Base-by-base conservation (phyloP, 768 basidiomycete species). In the Leccinum rimulosum region DNA sequence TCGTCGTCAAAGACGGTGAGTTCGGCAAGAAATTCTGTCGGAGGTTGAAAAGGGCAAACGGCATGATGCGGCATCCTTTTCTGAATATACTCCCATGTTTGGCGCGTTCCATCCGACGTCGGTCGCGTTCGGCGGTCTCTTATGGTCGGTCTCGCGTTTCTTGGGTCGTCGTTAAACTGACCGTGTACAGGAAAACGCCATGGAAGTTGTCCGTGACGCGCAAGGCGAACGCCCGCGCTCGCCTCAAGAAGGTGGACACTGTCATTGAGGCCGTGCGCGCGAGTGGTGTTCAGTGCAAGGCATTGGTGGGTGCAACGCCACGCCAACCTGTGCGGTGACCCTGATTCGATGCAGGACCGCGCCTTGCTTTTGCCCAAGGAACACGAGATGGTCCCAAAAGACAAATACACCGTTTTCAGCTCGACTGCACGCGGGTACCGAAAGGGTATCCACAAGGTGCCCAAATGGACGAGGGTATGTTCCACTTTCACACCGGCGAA, bases 391-490 rank as follows among this genome's bases (percentile, higher is more conserved):
- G 81, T 77, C 11, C 77, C 96, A 1, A 85, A 81, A 67, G 96
- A 98, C 79, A 99, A 99, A 74, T 99, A 98, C 77, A 97, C 95
- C 4, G 84, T 90, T 19, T 98, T 95, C 75, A 84, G 83, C 40
- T 79, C 83, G 4, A 84, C 82, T 43, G 77, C 78, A 1, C 79
- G 74, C 58, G 89, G 91, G 6, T 99, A 96, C 74, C 79, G 96
- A 48, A 98, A 98, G 68, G 91, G 93, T 27, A 93, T 97, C 52
- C 95, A 98, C 77, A 95, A 95, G 69, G 91, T 96, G 28, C 95
- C 95, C n/a, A 96, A 97, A 70, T 98, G 89, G 85, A 97, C 95
- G 52, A 82, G 93, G 74, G 95, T 95, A 64, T 60, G 89, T 77
- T 28, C 33, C 5, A 27, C 25, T 22, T 36, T 48, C 57, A 33